These are phyloP conservation scores for Jacaranda copaia DNA, from an alignment of 257 asterid genomes.

Conservation along the genomic window DNA sequence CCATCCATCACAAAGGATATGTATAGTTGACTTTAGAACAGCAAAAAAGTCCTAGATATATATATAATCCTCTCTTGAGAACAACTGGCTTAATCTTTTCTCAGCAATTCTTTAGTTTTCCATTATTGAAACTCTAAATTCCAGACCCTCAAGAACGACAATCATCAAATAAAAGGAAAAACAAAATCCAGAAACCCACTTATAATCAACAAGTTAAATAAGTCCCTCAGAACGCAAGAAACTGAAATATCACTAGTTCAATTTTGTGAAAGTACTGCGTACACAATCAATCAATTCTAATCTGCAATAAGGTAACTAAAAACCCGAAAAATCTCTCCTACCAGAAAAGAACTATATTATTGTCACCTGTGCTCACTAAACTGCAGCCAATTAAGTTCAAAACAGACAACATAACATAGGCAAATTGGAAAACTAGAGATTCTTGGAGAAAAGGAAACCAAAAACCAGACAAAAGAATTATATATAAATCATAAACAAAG, in stretches of 20 bases:
- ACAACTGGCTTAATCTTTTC: slow-evolving; percentile 19
- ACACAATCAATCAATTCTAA: not conserved
- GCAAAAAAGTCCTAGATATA: too few relatives aligned
- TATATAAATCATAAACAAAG: not conserved
- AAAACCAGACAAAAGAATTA: slow-evolving; percentile 22
- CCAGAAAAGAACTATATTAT: not conserved
- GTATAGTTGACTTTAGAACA: too few relatives aligned
- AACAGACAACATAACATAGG: slow-evolving; percentile 10
- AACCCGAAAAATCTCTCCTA: slow-evolving; percentile 11
- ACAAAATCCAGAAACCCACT: not conserved
- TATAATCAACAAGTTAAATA: not conserved
- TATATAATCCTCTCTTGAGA: not conserved
- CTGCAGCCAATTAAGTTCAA: not conserved
- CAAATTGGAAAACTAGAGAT: slow-evolving; percentile 25
- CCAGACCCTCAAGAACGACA: not conserved
- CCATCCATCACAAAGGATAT: slow-evolving; percentile 62
- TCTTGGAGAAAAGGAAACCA: slow-evolving; percentile 45
- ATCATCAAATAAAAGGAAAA: not conserved
- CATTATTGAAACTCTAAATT: too few relatives aligned
- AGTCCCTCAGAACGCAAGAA: not conserved
- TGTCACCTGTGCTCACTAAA: not conserved
- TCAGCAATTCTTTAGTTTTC: not conserved
- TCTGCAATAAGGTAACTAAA: not conserved
- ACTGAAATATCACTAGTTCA: not conserved
- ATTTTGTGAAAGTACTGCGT: not conserved